Conservation (phyloP, 768 basidiomycete genomes). For the Auricularia sp. region DNA sequence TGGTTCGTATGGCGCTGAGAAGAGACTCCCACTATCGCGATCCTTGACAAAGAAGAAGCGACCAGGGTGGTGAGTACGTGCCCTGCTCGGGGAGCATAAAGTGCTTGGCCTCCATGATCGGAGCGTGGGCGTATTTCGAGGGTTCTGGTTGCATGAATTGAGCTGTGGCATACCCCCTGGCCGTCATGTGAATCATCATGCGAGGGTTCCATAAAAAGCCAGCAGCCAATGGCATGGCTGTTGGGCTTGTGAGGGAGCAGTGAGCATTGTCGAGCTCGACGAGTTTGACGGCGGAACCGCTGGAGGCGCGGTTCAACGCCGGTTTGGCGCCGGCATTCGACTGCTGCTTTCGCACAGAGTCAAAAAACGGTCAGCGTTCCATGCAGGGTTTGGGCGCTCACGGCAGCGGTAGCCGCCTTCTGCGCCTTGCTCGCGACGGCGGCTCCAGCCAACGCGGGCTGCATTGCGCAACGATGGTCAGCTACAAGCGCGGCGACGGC, state of each 20-base stretch:
- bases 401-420: not conserved
- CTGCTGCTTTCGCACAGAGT: not conserved
- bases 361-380: not conserved
- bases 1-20: not conserved
- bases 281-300: not conserved
- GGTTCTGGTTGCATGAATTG: slow-evolving; percentile 1
- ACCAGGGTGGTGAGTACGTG: not conserved
- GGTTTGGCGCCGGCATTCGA: not conserved
- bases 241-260: not conserved
- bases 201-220: not conserved
- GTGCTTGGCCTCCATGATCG: not conserved
- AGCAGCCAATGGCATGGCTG: not conserved
- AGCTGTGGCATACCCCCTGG: not conserved
- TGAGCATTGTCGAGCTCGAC: slow-evolving; percentile 2
- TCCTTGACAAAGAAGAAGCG: slow-evolving; percentile 2
- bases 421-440: not conserved
- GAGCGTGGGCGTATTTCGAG: not conserved
- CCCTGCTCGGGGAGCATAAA: slow-evolving; percentile 1
- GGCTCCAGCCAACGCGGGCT: not conserved
- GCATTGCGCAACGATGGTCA: not conserved
- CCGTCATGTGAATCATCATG: slow-evolving; percentile 2
- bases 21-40: not conserved
- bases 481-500: not conserved
- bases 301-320: not conserved
- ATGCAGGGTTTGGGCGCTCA: not conserved